Conservation (phyloP, 2,329 filamentous ascomycete genomes). For the Fusarium drepaniforme region DNA sequence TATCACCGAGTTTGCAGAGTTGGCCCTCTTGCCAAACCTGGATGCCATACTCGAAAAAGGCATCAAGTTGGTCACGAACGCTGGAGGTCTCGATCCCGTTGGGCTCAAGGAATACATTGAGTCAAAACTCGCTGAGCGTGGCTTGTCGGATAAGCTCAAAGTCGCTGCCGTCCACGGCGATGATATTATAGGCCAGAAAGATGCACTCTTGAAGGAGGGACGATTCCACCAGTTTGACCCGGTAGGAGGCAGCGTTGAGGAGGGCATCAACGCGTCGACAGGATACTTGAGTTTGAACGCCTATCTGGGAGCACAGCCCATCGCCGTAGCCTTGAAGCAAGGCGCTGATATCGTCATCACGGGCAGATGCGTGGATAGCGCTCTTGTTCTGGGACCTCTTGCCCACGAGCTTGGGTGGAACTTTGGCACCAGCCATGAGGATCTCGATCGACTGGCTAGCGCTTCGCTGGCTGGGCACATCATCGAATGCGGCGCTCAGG, state of each 20-base stretch:
- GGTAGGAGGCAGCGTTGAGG: background rate
- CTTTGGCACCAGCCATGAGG: background rate
- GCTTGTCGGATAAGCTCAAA: background rate
- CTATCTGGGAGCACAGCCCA: background rate
- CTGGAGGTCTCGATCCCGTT: background rate
- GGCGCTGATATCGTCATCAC: background rate
- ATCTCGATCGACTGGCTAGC: background rate
- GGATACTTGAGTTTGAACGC: background rate
- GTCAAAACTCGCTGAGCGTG: background rate
- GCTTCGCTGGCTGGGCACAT: background rate
- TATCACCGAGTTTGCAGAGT: background rate
- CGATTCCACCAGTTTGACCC: background rate
- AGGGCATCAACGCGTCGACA: background rate
- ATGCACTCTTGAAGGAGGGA: background rate
- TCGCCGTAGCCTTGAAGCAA: background rate
- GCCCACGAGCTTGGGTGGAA: background rate
- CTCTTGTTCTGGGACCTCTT: background rate
- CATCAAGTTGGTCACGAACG: background rate
- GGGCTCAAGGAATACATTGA: background rate
- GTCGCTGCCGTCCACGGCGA: background rate
- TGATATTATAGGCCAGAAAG: background rate
- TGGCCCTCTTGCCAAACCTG: background rate
- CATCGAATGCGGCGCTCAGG: background rate
- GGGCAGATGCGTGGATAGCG: background rate
- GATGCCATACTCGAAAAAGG: background rate